Evolutionary conservation across 2,329 filamentous ascomycete species (phyloP), one percentile per base, ranked within the genome.

Genomic region (Venturia effusa): DNA sequence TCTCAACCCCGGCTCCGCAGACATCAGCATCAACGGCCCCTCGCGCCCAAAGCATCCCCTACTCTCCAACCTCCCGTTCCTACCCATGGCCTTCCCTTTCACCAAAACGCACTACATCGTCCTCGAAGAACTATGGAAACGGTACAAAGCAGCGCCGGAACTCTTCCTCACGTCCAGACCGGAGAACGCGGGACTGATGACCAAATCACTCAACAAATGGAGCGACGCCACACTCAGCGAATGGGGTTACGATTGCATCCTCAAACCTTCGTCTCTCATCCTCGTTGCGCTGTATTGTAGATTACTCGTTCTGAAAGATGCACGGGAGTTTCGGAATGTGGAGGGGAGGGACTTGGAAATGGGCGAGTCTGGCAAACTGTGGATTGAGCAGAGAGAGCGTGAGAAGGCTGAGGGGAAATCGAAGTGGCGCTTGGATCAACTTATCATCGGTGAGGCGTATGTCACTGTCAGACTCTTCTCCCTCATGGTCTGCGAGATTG

Each of bases 71-170:
- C 43, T 57, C 10, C 59, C 57, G n/a, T 64, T 61, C 19, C 68
- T 77, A 0, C 75, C 75, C 8, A 71, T 70, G 34, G 48, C 73
- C 22, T 70, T 74, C 54, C 74, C 75, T 4, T 77, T 74, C 73
- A 76, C 74, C 40, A 72, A 72, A 45, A 75, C 74, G 0, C 75
- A 77, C 66, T 77, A 74, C 68, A 73, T 73, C 32, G 69, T 69
- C 4, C 71, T 77, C 41, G 74, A 76, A 66, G 66, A 67, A 17
- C 69, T 77, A 8, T 75, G 72, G 67, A 66, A 70, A 30, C 67
- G 68, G 22, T 71, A 73, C 66, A 70, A 72, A 57, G 71, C 70
- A 19, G 67, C 72, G 34, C 72, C 72, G 0, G 61, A 68, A 0
- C 68, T 73, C 54, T 76, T 76, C 66, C 68, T 67, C 6, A 69